Base-by-base conservation (phyloP, 441 rosid species). In the Pelargonium australe region DNA sequence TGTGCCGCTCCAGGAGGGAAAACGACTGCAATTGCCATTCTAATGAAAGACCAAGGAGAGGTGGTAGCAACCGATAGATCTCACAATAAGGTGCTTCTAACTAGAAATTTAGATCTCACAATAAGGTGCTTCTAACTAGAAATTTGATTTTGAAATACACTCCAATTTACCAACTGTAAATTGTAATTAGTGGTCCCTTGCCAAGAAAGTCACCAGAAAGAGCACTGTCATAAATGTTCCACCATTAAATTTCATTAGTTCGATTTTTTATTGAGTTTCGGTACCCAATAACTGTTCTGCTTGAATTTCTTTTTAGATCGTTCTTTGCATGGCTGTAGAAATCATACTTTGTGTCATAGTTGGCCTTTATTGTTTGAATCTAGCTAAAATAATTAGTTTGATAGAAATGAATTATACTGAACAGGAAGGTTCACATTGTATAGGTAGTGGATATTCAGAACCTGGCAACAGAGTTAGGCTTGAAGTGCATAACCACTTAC, bases 1-100 rank as follows among this genome's bases (percentile, higher is more conserved):
- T 94, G 99, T 72, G 99, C 99, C 58, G 96, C 97, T 43, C 99
- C 97, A 0, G 99, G 99, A 72, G 99, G 99, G 68, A 94, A 94
- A 77, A 94, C 99, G 66, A 91, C 99, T 65, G 96, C 94, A 73
- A 86, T 91, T 77, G 95, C 99, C 65, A 80, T 83, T 65, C 86
- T 88, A 73, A 91, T 94, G 96, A 84, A 88, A 74, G 90, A 88
- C 80, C 86, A 88, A 75, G 99, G 99, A 72, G 96, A 88, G 85
- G 82, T 94, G 75, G 75, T 89, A 78, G 97, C 99, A 43, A 87
- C 76, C 53, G 99, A 91, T 81, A 85, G 99, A 82, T 94, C 99
- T 75, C 99, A 94, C 77, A 94, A 94, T 80, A 94, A 94, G 89
- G 99, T 94, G 79, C 57, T 34, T 41, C n/a, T 8, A 1, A 67